Evolutionary conservation across 257 asterid species (phyloP), one percentile per base, ranked within the genome.

Genomic region (Nicotiana sylvestris): DNA sequence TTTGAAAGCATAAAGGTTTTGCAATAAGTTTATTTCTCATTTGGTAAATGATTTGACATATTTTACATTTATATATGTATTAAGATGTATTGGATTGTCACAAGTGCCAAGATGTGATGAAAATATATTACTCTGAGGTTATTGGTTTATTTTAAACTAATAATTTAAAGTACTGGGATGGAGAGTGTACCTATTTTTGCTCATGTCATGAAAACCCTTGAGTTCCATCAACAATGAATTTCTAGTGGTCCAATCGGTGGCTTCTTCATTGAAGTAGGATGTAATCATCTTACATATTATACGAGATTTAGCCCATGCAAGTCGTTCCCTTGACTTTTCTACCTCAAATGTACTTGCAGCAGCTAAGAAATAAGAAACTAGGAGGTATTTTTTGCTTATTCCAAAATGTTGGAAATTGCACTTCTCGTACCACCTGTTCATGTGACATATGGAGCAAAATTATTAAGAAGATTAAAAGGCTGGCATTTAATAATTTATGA

Each of bases 241-340:
- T 18, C 17, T 53, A 53, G 5, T 53, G 18, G 58, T 53, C 58
- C 58, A 35, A 35, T 15, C 16, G 51, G 15, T 67, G 4, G 76
- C 51, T 33, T 67, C 76, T 33, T 67, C 3, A 17, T 5, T 67
- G 53, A 67, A 67, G 5, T 67, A 67, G 1, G 76, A 67, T 67
- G 76, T 67, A 67, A 67, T 67, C 29, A 67, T 67, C 16, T 17
- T 67, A 33, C 76, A 33, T 51, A 67, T 33, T 17, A 67, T 35
- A 8, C 35, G 27, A 67, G 76, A 67, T 67, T 67, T 67, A 35
- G 76, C 53, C 76, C 76, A 67, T 16, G 76, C 76, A 67, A 67
- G 53, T 67, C 76, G 18, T 67, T 67, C 76, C 53, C 76, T 67
- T 67, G 76, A 33, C 29, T 51, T 67, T 51, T 35, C 53, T 67